Conservation (phyloP, 441 rosid genomes). For the Corymbia citriodora region DNA sequence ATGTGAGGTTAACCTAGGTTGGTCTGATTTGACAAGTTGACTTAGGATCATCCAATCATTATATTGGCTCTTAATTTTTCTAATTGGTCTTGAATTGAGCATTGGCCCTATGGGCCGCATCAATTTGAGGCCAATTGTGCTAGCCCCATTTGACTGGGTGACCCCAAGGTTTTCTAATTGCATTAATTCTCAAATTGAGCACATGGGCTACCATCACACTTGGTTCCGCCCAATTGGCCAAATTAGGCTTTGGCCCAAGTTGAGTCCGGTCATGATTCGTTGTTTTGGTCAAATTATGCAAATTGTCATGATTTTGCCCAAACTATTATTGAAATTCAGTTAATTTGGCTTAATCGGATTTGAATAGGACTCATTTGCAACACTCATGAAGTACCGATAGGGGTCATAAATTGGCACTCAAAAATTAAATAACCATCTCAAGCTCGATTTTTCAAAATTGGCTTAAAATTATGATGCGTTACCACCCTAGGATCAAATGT, state of each 20-base stretch:
- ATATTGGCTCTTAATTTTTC: not conserved
- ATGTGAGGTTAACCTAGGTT: not conserved
- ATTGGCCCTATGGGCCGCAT: not conserved
- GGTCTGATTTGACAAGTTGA: not conserved
- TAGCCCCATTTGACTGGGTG: not conserved
- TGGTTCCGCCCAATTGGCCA: not conserved
- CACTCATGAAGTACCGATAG: not conserved
- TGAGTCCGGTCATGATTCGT: not conserved
- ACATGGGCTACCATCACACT: not conserved
- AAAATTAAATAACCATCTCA: not conserved
- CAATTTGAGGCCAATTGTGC: not conserved
- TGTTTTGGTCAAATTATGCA: not conserved
- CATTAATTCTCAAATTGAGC: not conserved
- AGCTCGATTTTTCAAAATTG: not conserved
- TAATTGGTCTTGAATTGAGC: not conserved
- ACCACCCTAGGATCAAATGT: too few species aligned
- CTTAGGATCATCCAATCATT: not conserved
- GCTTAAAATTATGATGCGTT: not conserved
- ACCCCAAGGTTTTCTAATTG: too few species aligned
- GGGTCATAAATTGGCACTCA: not conserved
- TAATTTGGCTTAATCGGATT: too few species aligned
- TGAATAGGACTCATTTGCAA: not conserved
- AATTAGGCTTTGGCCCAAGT: not conserved
- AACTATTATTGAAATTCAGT: not conserved
- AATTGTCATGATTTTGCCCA: not conserved